Evolutionary conservation across 2,329 filamentous ascomycete species (phyloP).

Genomic region (Tetracladium maxilliforme): DNA sequence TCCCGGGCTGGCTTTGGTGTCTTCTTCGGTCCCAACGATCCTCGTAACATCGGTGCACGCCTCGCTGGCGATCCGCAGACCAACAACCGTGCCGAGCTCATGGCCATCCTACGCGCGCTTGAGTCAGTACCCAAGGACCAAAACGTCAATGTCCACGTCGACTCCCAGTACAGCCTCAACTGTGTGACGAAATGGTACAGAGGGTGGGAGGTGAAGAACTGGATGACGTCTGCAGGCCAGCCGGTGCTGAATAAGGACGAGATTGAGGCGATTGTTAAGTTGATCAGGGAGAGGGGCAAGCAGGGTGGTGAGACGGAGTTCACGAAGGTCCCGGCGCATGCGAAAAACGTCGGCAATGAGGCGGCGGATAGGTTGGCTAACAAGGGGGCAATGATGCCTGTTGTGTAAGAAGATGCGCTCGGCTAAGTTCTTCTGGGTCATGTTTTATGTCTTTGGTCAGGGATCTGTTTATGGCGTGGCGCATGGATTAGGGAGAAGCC

Average conservation of each 20-base stretch:
- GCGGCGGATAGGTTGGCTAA: constrained; percentile 69
- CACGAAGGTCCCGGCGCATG: constrained; percentile 84
- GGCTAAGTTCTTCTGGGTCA: too few species aligned
- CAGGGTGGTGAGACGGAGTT: constrained; percentile 52
- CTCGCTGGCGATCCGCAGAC: constrained; percentile 66
- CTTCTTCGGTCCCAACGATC: constrained; percentile 42
- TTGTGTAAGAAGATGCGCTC: too few species aligned
- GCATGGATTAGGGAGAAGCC: too few species aligned
- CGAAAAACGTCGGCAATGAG: constrained; percentile 55
- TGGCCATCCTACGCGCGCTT: constrained; percentile 71
- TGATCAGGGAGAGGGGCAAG: constrained; percentile 54
- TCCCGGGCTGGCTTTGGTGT: constrained; percentile 47
- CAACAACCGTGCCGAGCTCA: constrained; percentile 92
- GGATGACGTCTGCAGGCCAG: constrained; percentile 58
- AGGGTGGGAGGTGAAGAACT: constrained; percentile 57
- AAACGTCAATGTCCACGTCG: constrained; percentile 66
- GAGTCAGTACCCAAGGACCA: constrained; percentile 56
- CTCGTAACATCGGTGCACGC: constrained; percentile 30
- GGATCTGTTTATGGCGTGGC: too few species aligned
- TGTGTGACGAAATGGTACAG: constrained; percentile 75
- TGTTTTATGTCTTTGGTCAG: too few species aligned
- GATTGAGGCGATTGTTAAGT: constrained; percentile 54
- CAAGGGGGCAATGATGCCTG: too few species aligned
- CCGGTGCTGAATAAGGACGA: constrained; percentile 79
- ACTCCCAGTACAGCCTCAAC: constrained; percentile 82